Conservation (phyloP, 129 eudicot genomes). For the Pulicaria dysenterica region DNA sequence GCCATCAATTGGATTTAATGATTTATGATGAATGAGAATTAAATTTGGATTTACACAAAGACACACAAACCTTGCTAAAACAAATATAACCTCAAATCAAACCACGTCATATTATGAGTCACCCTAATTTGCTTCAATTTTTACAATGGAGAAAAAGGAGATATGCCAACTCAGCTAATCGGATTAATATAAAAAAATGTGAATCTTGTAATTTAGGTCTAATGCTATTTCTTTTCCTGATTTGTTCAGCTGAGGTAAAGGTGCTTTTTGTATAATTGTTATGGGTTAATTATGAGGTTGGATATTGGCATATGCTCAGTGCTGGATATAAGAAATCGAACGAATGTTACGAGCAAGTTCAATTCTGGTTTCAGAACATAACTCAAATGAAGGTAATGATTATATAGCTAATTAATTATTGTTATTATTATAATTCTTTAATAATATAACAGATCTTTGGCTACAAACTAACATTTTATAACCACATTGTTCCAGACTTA, state of each 20-base stretch:
- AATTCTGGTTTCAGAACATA: conserved; percentile 91
- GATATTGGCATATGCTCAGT: conserved; percentile 38
- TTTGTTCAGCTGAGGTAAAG: conserved; percentile 38
- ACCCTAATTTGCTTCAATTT: too few species aligned
- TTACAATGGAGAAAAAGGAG: too few species aligned
- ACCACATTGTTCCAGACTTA: conserved; percentile 52
- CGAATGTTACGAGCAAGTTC: conserved; percentile 86
- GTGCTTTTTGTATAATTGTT: conserved; percentile 27
- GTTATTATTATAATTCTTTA: too few species aligned
- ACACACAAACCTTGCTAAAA: too few species aligned
- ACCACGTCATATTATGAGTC: too few species aligned
- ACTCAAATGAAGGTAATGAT: conserved; percentile 92
- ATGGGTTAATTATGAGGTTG: conserved; percentile 42
- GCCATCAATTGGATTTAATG: too few species aligned
- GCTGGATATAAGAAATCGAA: conserved; percentile 56
- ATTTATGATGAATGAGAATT: too few species aligned
- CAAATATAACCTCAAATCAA: too few species aligned
- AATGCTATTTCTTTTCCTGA: conserved; percentile 28
- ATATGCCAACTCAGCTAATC: too few species aligned
- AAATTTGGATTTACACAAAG: too few species aligned
- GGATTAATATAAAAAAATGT: not conserved
- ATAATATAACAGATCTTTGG: not conserved
- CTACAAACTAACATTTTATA: not conserved
- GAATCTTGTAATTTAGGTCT: conserved; percentile 31
- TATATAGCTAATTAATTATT: not conserved